Base-by-base conservation (phyloP, 208 protist species). In the Acanthamoeba healyi region DNA sequence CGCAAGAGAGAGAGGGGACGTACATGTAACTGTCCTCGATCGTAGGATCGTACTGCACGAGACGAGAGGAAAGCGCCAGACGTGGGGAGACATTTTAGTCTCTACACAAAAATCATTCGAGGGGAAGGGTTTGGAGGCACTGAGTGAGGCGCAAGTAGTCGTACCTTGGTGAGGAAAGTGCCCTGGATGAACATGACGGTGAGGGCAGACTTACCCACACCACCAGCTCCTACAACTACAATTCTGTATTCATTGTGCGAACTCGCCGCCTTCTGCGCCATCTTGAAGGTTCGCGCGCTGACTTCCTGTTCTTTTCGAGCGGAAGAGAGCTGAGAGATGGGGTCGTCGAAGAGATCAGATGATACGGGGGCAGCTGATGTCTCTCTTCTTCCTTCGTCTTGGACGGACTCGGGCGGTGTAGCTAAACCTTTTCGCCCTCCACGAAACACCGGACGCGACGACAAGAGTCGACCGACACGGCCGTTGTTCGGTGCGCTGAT, bases 151-250 rank as follows among this genome's bases (percentile, higher is more conserved):
- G 58, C 34, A 82, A 54, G 40, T 7, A 40, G 65, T 6, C 15
- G 72, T 91, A 91, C 84, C 84, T 93, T 93, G 26, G 40, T 63
- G 0, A 94, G 29, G 74, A 94, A 94, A n/a, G 38, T 86, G 79
- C 79, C 79, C 70, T 94, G 89, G 89, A 94, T 84, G 72, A 94
- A 94, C 70, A 61, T 79, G 89, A 94, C 89, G 38, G 89, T 94
- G 46, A 94, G 89, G 67, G 89, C 89, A 51, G 49, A 70, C 89
- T 91, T 93, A 7, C 88, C 88, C 88, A 93, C 88, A 82, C 88
- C 88, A 93, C 88, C 88, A 82, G 88, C 61, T 40, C 88, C 88
- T 61, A 93, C 88, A 67, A 93, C 88, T 93, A 93, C 88, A 93
- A 93, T 93, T 82, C 88, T 34, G 67, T 82, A 93, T 42, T 93